Conservation (phyloP, 768 basidiomycete genomes). For the Polyporus arcularius region DNA sequence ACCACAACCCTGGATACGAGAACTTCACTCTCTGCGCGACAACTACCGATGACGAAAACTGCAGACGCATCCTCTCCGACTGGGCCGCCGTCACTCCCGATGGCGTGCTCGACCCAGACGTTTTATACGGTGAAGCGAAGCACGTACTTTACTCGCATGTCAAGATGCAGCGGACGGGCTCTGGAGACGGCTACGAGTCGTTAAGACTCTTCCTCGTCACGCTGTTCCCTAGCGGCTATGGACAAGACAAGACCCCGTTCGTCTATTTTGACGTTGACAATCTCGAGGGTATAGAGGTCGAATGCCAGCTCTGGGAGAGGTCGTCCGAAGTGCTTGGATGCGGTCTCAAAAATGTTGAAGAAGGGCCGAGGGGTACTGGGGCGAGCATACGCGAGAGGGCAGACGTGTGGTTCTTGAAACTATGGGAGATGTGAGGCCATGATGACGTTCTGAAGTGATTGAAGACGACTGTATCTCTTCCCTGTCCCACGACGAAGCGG, state of each 20-base stretch:
- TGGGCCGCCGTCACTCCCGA: slow-evolving; percentile 7
- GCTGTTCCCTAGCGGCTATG: slow-evolving; percentile 38
- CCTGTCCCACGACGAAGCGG: too few relatives aligned
- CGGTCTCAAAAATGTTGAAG: background rate
- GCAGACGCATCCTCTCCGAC: slow-evolving; percentile 6
- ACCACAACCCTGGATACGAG: slow-evolving; percentile 21
- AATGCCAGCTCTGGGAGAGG: background rate
- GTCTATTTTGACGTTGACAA: background rate
- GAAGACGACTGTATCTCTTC: too few relatives aligned
- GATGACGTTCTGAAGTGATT: too few relatives aligned
- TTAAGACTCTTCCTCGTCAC: slow-evolving; percentile 27
- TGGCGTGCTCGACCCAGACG: background rate
- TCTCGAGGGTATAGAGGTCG: background rate
- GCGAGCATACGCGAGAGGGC: background rate
- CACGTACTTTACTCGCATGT: slow-evolving; percentile 17
- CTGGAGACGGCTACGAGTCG: background rate
- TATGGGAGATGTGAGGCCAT: background rate
- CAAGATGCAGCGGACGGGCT: background rate
- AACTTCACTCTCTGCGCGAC: slow-evolving; percentile 22
- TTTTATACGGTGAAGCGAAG: slow-evolving; percentile 22
- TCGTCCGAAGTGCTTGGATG: background rate
- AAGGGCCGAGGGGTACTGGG: background rate
- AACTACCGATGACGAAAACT: slow-evolving; percentile 5
- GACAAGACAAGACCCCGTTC: slow-evolving; percentile 36
- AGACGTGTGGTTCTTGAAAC: slow-evolving; percentile 9